phyloP scores from a whole-genome alignment of 2,329 filamentous ascomycete genomes.

The Epichloe gansuensis region DNA sequence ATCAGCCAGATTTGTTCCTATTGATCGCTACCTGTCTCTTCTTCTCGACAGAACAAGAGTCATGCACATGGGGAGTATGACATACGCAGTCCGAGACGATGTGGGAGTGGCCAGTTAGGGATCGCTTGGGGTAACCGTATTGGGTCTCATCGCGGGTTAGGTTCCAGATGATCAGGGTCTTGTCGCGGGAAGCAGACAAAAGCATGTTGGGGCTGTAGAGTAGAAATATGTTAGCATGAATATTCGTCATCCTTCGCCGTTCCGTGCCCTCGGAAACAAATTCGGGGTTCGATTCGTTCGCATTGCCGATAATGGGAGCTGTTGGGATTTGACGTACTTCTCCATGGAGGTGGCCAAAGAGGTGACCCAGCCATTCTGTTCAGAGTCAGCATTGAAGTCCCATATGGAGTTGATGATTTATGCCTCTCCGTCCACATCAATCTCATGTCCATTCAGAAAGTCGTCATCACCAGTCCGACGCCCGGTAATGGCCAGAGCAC shows the following conservation, averaged over 20 bases:
- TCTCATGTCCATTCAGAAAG: background rate
- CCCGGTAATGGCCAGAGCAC: constrained; percentile 6
- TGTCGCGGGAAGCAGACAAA: constrained; percentile 92
- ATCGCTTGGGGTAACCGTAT: constrained; percentile 99
- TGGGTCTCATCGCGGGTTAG: constrained; percentile 95
- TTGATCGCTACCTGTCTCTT: background rate
- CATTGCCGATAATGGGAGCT: constrained; percentile 1
- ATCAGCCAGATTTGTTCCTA: constrained; percentile 13
- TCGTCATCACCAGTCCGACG: constrained; percentile 1
- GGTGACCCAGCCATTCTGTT: constrained; percentile 92
- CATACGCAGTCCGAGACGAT: constrained; percentile 99
- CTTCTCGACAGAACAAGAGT: too few relatives aligned
- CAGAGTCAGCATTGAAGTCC: constrained; percentile 13
- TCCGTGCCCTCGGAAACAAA: background rate
- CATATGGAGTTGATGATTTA: background rate
- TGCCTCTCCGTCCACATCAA: background rate
- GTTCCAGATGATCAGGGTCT: constrained; percentile 99
- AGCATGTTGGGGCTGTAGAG: constrained; percentile 88
- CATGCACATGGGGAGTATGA: constrained; percentile 20
- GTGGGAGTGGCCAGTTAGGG: constrained; percentile 97
- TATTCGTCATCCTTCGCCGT: background rate
- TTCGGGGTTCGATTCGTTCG: constrained; percentile 1
- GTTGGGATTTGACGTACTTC: constrained; percentile 55
- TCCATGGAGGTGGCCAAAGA: constrained; percentile 96
- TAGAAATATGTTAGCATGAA: constrained; percentile 12